Conservation (phyloP, 1,139 yeast species). For the Blastobotrys illinoisensis region DNA sequence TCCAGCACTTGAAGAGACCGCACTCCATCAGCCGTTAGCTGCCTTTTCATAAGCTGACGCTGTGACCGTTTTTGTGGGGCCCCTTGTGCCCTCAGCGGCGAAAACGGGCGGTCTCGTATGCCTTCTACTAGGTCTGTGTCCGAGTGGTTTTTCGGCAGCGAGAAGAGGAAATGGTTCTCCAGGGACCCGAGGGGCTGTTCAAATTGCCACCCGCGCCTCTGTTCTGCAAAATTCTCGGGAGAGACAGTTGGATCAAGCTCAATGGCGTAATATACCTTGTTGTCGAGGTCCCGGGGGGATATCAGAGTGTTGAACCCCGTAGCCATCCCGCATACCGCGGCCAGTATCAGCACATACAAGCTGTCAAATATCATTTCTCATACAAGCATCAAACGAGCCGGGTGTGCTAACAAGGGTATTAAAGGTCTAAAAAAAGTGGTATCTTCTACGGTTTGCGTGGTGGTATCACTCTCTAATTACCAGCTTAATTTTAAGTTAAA, state of each 20-base stretch:
- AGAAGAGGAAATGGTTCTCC: slow-evolving; percentile 32
- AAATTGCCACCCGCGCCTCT: slow-evolving; percentile 23
- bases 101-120: slow-evolving; percentile 13
- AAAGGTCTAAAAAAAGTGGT: neutral
- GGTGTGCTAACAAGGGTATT: neutral
- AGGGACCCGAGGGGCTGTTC: slow-evolving; percentile 31
- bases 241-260: slow-evolving; percentile 21
- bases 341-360: neutral
- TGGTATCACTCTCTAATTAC: neutral
- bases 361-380: neutral
- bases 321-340: neutral
- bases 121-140: slow-evolving; percentile 15
- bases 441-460: neutral
- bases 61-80: slow-evolving; percentile 7
- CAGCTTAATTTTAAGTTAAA: neutral
- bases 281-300: slow-evolving; percentile 20
- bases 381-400: neutral
- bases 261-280: slow-evolving; percentile 29
- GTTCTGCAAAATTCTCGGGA: slow-evolving; percentile 13
- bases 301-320: neutral
- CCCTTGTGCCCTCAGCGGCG: neutral
- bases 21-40: slow-evolving; percentile 15
- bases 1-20: slow-evolving; percentile 21
- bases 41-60: slow-evolving; percentile 12
- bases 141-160: slow-evolving; percentile 21